Percentiles rank a stretch among this genome's conserved stretches.
Evolutionary conservation across 192 early-diverging fungal genomes (phyloP).

Genomic region (Dimargaris cristalligena): DNA sequence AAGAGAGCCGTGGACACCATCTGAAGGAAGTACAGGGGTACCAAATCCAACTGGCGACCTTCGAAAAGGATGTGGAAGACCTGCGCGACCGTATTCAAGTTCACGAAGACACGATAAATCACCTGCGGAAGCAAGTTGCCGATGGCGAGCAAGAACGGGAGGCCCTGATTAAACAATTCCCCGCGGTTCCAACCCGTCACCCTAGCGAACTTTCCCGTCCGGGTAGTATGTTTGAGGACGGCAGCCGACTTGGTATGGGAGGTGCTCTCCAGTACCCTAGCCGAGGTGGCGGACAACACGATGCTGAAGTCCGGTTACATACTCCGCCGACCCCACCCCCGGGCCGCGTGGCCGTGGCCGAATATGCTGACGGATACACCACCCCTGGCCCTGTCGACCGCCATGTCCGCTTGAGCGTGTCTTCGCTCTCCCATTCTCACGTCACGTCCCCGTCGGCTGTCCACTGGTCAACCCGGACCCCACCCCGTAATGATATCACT

Average conservation of each 20-base stretch:
- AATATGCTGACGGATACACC: too few relatives aligned
- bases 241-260: too few relatives aligned
- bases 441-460: neutral
- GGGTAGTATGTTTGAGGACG: too few relatives aligned
- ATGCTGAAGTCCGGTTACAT: too few relatives aligned
- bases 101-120: neutral
- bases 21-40: neutral
- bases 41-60: neutral
- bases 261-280: too few relatives aligned
- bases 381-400: neutral
- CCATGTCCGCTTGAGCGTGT: neutral
- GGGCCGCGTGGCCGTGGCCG: too few relatives aligned
- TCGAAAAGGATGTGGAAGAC: neutral
- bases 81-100: neutral
- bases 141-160: constrained; percentile 3
- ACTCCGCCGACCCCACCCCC: too few relatives aligned
- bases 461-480: neutral
- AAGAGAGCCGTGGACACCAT: neutral
- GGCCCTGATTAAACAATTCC: too few relatives aligned
- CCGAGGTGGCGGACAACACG: too few relatives aligned
- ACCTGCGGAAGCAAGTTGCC: neutral
- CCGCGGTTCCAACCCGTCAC: too few relatives aligned
- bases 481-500: neutral
- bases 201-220: too few relatives aligned
- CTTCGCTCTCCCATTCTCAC: neutral